Conservation (phyloP, 2,329 filamentous ascomycete genomes). For the Fusarium sp. region DNA sequence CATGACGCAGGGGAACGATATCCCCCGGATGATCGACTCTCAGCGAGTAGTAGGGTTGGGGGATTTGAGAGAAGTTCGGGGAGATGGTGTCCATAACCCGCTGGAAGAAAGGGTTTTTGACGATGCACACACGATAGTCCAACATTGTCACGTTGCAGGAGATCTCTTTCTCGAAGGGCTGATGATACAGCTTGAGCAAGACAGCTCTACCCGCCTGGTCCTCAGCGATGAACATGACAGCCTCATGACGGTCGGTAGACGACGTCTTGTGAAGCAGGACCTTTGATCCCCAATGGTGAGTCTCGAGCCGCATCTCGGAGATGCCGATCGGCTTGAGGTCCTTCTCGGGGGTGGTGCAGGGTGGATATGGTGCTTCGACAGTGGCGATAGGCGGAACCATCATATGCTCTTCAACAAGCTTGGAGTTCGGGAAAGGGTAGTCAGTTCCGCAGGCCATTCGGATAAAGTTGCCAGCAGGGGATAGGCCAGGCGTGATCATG, state of each 20-base stretch:
- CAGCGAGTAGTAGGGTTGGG: not conserved
- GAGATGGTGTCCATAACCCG: not conserved
- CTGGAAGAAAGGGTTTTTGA: constrained; percentile 6
- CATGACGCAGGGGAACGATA: not conserved
- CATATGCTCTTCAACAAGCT: not conserved
- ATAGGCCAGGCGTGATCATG: not conserved
- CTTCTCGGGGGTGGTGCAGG: not conserved
- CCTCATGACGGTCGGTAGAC: not conserved
- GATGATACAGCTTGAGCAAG: not conserved
- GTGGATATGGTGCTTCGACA: constrained; percentile 7
- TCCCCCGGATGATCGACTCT: not conserved
- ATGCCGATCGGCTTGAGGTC: constrained; percentile 7
- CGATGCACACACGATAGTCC: not conserved
- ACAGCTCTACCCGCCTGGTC: not conserved
- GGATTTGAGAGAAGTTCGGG: not conserved
- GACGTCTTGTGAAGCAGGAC: not conserved
- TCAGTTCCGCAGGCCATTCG: not conserved
- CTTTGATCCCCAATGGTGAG: not conserved
- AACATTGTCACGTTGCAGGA: not conserved
- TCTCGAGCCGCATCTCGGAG: not conserved
- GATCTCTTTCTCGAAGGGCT: not conserved
- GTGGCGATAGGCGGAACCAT: not conserved
- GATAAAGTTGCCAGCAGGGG: not conserved
- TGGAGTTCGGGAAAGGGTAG: not conserved
- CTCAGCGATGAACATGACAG: not conserved